Base-by-base conservation (phyloP, 1,284 basidiomycete genomes). In the Pseudozyma sp. region DNA sequence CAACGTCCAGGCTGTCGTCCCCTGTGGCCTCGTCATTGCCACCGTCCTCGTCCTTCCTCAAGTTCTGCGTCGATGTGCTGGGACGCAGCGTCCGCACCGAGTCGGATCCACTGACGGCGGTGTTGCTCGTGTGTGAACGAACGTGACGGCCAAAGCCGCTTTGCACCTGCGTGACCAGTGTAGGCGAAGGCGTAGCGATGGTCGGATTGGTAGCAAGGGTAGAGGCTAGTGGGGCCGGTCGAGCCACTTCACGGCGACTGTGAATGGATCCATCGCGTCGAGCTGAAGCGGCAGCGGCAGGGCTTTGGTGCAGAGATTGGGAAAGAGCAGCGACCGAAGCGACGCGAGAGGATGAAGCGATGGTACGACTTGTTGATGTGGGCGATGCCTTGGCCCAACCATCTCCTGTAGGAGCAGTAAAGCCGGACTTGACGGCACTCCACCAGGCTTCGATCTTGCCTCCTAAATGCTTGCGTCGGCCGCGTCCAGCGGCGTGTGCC, bases 371-470 rank as follows among this genome's bases (percentile, higher is more conserved):
- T 5, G 48, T 52, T 12, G 44, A 52, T 16, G 55, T 31, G 25
- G 25, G 25, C 25, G 25, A 39, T 10, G 69, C 42, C 43, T 62
- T 71, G 11, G 63, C 54, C 60, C 63, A 69, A 7, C 69, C 55
- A 18, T 71, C 69, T 18, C 61, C 55, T 0, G 65, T 45, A 1
- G 66, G 62, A 48, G 44, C 69, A 12, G 65, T 74, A 54, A 82
- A 82, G 43, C 79, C 79, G 7, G 79, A 75, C 70, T 82, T 82
- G 70, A 82, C 80, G 6, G 80, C 79, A 52, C 76, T 79, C 80
- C 80, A 82, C 80, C 80, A 82, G 3, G 80, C 78, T 42, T 82
- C 80, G 57, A 82, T 81, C 66, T 81, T 81, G 59, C 68, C 62
- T 21, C 79, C 78, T n/a, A 82, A 63, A 50, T 78, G 65, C 52